Base-by-base conservation (phyloP, 2,329 filamentous ascomycete species). In the Botrytis fabae region DNA sequence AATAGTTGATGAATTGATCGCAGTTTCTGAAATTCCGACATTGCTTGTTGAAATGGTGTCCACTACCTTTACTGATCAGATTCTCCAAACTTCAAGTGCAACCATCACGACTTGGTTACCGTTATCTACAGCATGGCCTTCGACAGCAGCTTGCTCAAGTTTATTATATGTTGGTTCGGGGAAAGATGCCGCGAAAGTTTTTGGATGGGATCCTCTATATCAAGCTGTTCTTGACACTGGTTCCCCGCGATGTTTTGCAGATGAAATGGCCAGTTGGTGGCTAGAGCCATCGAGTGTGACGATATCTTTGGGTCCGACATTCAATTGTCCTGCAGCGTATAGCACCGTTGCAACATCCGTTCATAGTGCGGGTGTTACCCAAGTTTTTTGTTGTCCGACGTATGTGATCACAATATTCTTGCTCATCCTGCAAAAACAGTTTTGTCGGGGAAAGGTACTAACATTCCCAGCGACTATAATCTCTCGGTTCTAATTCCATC, bases 301-400 rank as follows among this genome's bases (percentile, higher is more conserved):
- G 16, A 68, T 68, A 57, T 65, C 59, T 14, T 32, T 71, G 22
- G 69, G 69, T 3, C 69, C 69, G 25, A 65, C 60, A 0, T 71
- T 71, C n/a, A 54, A 51, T 54, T 71, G 69, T 42, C 69, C 69
- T 18, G 59, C 61, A 0, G 69, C 69, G 10, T 71, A 71, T 25
- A 71, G 59, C 32, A 71, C 69, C n/a, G 69, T 42, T 32, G 25
- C 35, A 32, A 71, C 69, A 42, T 71, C 69, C 18, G 69, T 71
- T 18, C n/a, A 51, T 40, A 57, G 25, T 44, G n/a, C 69, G 10
- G 69, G 69, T 8, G 35, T 71, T n/a, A 71, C 69, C 32, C 35
- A 71, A 25, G 35, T 71, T 4, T 71, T 71, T 22, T 71, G 69
- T 32, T 71, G 69, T 44, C 69, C 69, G n/a, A 54, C 44, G 69